These are phyloP conservation scores for Xylariaceae sp. DNA, from an alignment of 2,329 filamentous ascomycete species.

Conservation along the genomic window DNA sequence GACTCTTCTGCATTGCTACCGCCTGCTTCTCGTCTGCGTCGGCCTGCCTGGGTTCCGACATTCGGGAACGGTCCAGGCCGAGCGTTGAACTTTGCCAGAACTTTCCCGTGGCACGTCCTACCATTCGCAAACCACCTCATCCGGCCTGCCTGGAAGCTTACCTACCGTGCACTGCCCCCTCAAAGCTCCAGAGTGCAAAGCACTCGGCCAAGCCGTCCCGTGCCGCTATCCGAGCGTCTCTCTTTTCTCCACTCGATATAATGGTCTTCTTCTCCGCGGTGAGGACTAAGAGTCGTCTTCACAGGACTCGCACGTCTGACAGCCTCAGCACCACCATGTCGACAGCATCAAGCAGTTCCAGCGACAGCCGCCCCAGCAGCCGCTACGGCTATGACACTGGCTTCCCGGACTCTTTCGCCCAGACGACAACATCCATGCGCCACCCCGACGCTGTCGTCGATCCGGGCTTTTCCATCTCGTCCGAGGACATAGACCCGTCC, in stretches of 20 bases:
- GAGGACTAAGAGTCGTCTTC: constrained; percentile 12
- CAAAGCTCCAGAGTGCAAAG: neutral
- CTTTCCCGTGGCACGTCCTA: too few relatives aligned
- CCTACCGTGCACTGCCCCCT: neutral
- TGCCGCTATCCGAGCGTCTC: constrained; percentile 2
- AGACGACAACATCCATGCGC: constrained; percentile 51
- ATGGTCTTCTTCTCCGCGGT: constrained; percentile 5
- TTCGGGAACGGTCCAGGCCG: too few relatives aligned
- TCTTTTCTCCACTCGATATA: neutral
- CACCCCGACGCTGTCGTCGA: constrained; percentile 55
- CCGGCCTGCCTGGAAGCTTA: constrained; percentile 1
- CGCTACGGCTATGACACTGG: constrained; percentile 23
- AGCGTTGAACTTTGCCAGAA: too few relatives aligned
- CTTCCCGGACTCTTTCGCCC: constrained; percentile 26
- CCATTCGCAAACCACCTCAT: neutral
- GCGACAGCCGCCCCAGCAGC: constrained; percentile 21
- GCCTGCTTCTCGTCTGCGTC: too few relatives aligned
- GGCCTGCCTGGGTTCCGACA: too few relatives aligned
- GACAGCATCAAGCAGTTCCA: constrained; percentile 14
- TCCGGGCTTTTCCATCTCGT: constrained; percentile 47
- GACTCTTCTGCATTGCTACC: too few relatives aligned
- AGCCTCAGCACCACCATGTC: constrained; percentile 21
- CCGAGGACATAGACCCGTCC: constrained; percentile 42
- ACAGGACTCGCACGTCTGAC: constrained; percentile 7
- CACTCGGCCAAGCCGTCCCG: constrained; percentile 4